phyloP scores from a whole-genome alignment of 148 eudicot genomes.

The Amaranthus cruentus region DNA sequence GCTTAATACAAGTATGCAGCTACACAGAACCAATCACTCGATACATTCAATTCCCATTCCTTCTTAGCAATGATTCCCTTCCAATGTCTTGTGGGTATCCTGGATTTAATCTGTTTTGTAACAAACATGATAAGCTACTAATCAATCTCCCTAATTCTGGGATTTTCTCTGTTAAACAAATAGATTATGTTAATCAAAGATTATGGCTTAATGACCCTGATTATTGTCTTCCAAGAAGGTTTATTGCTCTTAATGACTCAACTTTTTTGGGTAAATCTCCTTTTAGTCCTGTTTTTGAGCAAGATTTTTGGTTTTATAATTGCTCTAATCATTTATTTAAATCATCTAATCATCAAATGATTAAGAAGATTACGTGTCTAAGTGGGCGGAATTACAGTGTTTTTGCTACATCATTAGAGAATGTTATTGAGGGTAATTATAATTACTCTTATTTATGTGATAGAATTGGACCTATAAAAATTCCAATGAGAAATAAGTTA shows the following conservation, averaged over 20 bases:
- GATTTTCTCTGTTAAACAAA: conserved; percentile 20
- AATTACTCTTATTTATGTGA: conserved; percentile 13
- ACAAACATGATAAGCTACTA: conserved; percentile 1
- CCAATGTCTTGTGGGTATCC: conserved; percentile 25
- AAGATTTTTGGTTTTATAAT: conserved; percentile 28
- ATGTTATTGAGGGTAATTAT: background rate
- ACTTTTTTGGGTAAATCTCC: conserved; percentile 3
- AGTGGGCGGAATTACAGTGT: conserved; percentile 35
- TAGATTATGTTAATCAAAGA: conserved; percentile 24
- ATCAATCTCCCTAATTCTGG: conserved; percentile 26
- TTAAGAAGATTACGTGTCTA: conserved; percentile 37
- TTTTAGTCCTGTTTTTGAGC: conserved; percentile 11
- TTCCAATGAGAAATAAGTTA: conserved; percentile 29
- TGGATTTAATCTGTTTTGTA: conserved; percentile 29
- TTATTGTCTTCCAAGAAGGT: conserved; percentile 28
- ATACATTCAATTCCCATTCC: conserved; percentile 21
- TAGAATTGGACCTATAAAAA: conserved; percentile 22
- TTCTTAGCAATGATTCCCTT: conserved; percentile 19
- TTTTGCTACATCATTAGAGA: conserved; percentile 27
- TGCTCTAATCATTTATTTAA: conserved; percentile 19
- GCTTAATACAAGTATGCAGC: conserved; percentile 21
- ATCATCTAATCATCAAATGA: background rate
- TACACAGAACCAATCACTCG: conserved; percentile 16
- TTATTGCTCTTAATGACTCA: conserved; percentile 17
- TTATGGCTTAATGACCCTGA: conserved; percentile 26